Conservation (phyloP, 1,284 basidiomycete species). For the Cystobasidium sp. region DNA sequence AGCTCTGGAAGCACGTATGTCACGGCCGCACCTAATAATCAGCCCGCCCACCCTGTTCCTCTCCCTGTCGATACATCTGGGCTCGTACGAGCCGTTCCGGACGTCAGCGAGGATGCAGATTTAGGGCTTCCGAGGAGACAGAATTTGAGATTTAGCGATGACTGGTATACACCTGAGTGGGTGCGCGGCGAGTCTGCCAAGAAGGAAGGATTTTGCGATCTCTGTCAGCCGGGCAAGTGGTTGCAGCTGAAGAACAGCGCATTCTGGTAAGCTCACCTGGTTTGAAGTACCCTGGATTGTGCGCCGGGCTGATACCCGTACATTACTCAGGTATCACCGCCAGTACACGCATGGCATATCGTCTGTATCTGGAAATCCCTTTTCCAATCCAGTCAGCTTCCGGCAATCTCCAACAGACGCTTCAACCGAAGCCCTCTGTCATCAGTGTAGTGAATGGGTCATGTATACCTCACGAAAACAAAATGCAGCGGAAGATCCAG, state of each 20-base stretch:
- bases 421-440: constrained; percentile 46
- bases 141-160: constrained; percentile 47
- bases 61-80: neutral
- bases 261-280: constrained; percentile 45
- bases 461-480: constrained; percentile 36
- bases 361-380: constrained; percentile 44
- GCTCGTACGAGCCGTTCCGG: neutral
- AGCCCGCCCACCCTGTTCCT: neutral
- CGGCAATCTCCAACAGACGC: constrained; percentile 19
- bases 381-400: constrained; percentile 43
- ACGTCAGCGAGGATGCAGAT: constrained; percentile 3
- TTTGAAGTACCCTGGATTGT: too few relatives aligned
- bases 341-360: constrained; percentile 49
- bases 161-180: constrained; percentile 49
- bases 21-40: neutral
- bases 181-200: constrained; percentile 41
- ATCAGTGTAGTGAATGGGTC: constrained; percentile 45
- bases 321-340: constrained; percentile 44
- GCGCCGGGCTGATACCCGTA: neutral
- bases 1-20: neutral
- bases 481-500: constrained; percentile 15
- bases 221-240: constrained; percentile 49
- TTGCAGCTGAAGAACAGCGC: constrained; percentile 49
- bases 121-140: constrained; percentile 41
- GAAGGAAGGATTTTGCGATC: constrained; percentile 48